Percentiles rank a stretch among this genome's conserved stretches.
Evolutionary conservation across 2,329 filamentous ascomycete species (phyloP).

Genomic region (Nectriaceae sp.): DNA sequence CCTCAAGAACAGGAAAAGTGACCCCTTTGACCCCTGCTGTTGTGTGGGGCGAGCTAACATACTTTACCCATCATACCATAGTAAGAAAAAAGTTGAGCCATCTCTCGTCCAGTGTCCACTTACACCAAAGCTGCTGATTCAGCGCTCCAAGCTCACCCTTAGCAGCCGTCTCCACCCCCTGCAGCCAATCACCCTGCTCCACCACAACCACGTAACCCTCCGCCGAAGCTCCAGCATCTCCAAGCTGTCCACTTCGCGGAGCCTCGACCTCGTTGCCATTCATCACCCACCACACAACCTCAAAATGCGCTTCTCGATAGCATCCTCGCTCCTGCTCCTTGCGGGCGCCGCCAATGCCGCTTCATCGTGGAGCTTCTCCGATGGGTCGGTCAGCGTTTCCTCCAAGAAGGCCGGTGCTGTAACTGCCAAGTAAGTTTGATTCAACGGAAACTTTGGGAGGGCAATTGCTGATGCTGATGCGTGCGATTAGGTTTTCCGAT

Average conservation of each 20-base stretch:
- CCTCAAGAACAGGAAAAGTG: too few species aligned
- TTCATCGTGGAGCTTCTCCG: conserved; percentile 72
- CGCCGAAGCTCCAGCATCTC: conserved; percentile 17
- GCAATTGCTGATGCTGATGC: conserved; percentile 24
- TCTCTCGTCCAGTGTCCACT: neutral
- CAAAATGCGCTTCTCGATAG: conserved; percentile 41
- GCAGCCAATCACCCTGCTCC: conserved; percentile 23
- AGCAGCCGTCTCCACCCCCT: neutral
- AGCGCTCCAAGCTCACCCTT: neutral
- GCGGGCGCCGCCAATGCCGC: conserved; percentile 54
- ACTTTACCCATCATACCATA: too few species aligned
- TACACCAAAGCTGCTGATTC: neutral
- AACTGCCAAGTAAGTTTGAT: conserved; percentile 65
- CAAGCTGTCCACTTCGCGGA: conserved; percentile 32
- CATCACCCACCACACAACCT: conserved; percentile 19
- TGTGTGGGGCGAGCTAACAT: too few species aligned
- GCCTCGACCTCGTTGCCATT: conserved; percentile 18
- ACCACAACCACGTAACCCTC: conserved; percentile 33
- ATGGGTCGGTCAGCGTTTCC: conserved; percentile 67
- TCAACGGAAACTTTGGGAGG: neutral
- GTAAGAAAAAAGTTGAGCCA: too few species aligned
- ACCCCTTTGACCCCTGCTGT: neutral
- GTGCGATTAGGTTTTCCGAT: conserved; percentile 53
- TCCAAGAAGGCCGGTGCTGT: conserved; percentile 63
- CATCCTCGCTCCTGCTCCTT: conserved; percentile 46